These are phyloP conservation scores for Penicilliopsis zonata DNA, from an alignment of 495 filamentous ascomycete species.

Conservation along the genomic window DNA sequence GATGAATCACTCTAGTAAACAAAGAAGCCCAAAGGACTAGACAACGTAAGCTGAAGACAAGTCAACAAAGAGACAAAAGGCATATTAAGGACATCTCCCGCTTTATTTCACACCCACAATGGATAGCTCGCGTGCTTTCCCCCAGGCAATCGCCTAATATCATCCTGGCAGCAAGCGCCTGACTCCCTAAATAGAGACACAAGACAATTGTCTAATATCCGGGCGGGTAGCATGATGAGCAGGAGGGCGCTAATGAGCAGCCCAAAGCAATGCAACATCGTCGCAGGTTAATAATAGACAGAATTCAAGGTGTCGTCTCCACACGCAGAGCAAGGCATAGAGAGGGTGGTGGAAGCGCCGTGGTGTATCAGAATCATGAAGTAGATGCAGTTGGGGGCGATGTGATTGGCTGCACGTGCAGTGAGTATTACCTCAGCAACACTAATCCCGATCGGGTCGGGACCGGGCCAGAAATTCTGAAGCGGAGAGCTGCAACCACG, in stretches of 20 bases:
- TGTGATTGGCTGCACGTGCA: constrained; percentile 19
- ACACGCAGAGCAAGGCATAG: too few relatives aligned
- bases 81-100: too few relatives aligned
- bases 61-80: constrained; percentile 1
- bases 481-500: constrained; percentile 8
- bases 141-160: too few relatives aligned
- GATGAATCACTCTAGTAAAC: neutral
- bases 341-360: too few relatives aligned
- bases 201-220: constrained; percentile 1
- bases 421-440: constrained; percentile 19
- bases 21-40: too few relatives aligned
- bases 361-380: neutral
- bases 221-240: constrained; percentile 1
- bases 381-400: constrained; percentile 6
- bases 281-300: neutral
- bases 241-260: neutral
- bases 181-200: constrained; percentile 14
- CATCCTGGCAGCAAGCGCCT: constrained; percentile 16
- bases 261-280: neutral
- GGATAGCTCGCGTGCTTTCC: too few relatives aligned
- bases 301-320: too few relatives aligned
- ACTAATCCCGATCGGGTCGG: constrained; percentile 20
- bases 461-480: constrained; percentile 2
- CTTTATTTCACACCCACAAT: too few relatives aligned
- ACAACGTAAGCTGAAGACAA: too few relatives aligned